Base-by-base conservation (phyloP, 768 basidiomycete genomes). In the Pleurotus cornucopiae region DNA sequence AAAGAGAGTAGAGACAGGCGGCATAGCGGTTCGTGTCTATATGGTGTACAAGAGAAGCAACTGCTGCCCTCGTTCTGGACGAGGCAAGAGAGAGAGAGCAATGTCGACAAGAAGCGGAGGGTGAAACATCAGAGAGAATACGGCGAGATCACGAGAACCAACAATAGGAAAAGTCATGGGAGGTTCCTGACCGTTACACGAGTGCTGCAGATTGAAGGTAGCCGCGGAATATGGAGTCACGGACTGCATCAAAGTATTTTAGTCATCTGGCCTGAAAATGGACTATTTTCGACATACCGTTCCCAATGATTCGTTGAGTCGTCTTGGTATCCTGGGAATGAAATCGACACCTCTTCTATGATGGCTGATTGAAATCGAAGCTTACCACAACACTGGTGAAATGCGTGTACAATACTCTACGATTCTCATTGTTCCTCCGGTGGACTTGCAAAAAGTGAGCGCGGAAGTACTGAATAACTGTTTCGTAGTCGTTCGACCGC, bases 391-490 rank as follows among this genome's bases (percentile, higher is more conserved):
- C 89, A 61, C 83, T 91, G 6, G 89, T 92, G 64, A 91, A 76
- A 66, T 91, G 91, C 2, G 84, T 86, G 65, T 90, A 93, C 2
- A 93, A 71, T n/a, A 88, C 87, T 49, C 90, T 82, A 41, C 84
- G 80, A 62, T 88, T 86, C 62, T 90, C 85, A 61, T 91, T 90
- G 57, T 89, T 92, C 60, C 81, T 80, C 62, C 84, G 74, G 67
- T 91, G 89, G 14, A 89, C 85, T 68, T 93, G 89, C 58, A 89
- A 72, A 72, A 94, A 94, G 63, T 93, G 91, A 37, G 89, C 86
- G 7, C 88, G 86, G 81, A 94, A 93, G 71, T 93, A 93, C 64
- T 88, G 84, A 43, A 90, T 83, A 18, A 90, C 88, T 4, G 85
- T 83, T 57, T 91, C 88, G 63, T 85, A 91, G 63, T 86, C 87